Evolutionary conservation across 78 protist species (phyloP).

Genomic region (Dictyostelium purpureum): DNA sequence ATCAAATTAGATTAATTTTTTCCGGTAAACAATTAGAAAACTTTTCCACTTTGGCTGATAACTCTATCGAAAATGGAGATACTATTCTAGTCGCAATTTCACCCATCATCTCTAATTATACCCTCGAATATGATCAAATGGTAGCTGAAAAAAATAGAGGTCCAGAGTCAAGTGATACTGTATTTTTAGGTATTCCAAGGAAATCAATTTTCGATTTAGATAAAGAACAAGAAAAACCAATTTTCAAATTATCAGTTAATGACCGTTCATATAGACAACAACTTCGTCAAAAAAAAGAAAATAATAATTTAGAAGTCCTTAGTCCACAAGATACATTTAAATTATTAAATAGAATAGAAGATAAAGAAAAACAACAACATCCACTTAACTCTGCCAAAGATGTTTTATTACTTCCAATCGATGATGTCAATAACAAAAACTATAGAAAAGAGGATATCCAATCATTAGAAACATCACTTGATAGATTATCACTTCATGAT

Average conservation of each 20-base stretch:
- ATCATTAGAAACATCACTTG: not conserved
- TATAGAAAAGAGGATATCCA: not conserved
- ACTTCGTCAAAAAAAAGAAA: not conserved
- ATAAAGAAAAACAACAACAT: not conserved
- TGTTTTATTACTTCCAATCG: not conserved
- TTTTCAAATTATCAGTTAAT: not conserved
- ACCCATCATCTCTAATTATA: not conserved
- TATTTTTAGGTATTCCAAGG: not conserved
- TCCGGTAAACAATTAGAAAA: conserved; percentile 43
- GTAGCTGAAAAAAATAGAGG: not conserved
- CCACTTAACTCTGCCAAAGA: not conserved
- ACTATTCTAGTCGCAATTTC: conserved; percentile 16
- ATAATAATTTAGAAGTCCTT: not conserved
- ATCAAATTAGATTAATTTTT: conserved; percentile 30
- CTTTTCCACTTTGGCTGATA: conserved; percentile 9
- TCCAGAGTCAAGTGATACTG: not conserved
- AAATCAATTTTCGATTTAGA: not conserved
- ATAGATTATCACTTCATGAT: not conserved
- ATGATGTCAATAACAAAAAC: not conserved
- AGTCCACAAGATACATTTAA: not conserved
- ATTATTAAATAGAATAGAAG: not conserved
- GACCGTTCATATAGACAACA: not conserved
- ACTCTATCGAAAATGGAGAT: not conserved
- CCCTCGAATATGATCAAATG: not conserved
- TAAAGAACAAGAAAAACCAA: not conserved